Conservation (phyloP, 768 basidiomycete genomes). For the Tulasnella calospora region DNA sequence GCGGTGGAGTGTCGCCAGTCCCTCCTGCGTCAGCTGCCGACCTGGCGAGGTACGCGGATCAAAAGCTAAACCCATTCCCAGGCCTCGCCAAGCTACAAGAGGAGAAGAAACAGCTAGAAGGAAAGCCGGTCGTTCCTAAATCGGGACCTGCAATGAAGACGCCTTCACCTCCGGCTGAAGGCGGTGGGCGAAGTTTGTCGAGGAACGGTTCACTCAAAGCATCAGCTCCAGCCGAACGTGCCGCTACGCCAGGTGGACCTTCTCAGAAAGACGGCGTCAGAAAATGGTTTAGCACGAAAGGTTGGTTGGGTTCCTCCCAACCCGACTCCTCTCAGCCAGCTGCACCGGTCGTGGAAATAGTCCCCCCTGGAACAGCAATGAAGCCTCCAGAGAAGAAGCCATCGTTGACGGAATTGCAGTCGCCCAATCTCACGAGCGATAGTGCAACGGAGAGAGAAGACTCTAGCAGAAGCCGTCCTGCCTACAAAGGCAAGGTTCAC, state of each 20-base stretch:
- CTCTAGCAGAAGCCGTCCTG: neutral
- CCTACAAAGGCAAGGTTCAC: neutral
- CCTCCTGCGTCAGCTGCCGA: slow-evolving; percentile 69
- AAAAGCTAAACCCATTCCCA: slow-evolving; percentile 87
- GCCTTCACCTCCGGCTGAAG: slow-evolving; percentile 29
- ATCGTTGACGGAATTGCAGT: slow-evolving; percentile 56
- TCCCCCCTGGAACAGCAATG: slow-evolving; percentile 16
- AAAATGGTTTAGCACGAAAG: slow-evolving; percentile 65
- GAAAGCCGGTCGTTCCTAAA: slow-evolving; percentile 11
- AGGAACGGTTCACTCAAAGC: neutral
- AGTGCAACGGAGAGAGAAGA: slow-evolving; percentile 16
- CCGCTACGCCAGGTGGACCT: neutral
- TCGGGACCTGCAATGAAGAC: slow-evolving; percentile 29
- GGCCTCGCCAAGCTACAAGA: slow-evolving; percentile 66
- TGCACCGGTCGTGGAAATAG: slow-evolving; percentile 32
- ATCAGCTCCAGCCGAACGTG: neutral
- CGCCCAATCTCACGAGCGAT: slow-evolving; percentile 34
- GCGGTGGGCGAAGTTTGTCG: neutral
- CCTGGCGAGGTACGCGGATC: slow-evolving; percentile 63
- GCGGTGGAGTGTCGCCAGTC: slow-evolving; percentile 67
- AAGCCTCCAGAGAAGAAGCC: slow-evolving; percentile 52
- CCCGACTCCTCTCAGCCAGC: slow-evolving; percentile 34
- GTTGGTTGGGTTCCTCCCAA: slow-evolving; percentile 46
- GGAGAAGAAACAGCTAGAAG: slow-evolving; percentile 26
- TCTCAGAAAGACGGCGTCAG: slow-evolving; percentile 60